Evolutionary conservation across 2,329 filamentous ascomycete genomes (phyloP).

Genomic region (Xenoacremonium recifei): DNA sequence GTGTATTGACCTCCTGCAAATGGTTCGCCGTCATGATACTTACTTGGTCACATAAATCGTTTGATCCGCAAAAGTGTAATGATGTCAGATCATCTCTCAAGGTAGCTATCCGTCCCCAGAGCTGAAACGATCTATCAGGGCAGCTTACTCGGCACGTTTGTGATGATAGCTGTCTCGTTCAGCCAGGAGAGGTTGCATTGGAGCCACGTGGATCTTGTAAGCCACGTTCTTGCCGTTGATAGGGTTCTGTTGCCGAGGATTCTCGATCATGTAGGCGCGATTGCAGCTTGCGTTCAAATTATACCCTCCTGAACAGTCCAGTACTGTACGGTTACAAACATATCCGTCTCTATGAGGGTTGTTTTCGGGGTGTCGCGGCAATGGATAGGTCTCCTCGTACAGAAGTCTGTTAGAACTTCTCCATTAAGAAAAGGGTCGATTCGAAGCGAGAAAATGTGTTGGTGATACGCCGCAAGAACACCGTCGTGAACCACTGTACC

Average conservation of each 20-base stretch:
- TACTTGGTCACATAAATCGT: conserved; percentile 10
- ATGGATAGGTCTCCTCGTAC: conserved; percentile 30
- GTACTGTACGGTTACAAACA: too few species aligned
- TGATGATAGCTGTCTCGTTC: conserved; percentile 4
- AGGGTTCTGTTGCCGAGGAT: conserved; percentile 4
- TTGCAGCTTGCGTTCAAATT: conserved; percentile 7
- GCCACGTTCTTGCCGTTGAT: conserved; percentile 3
- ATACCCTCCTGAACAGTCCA: too few species aligned
- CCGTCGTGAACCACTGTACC: conserved; percentile 9
- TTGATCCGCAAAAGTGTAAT: conserved; percentile 13
- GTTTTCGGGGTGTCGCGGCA: conserved; percentile 5
- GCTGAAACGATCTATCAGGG: too few species aligned
- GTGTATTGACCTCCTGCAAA: conserved; percentile 56
- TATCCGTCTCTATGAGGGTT: conserved; percentile 10
- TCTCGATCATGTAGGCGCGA: conserved; percentile 7
- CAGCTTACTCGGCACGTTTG: conserved; percentile 6
- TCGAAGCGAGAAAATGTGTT: conserved; percentile 72
- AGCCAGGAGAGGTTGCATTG: conserved; percentile 4
- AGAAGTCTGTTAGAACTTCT: too few species aligned
- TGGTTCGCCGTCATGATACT: conserved; percentile 56
- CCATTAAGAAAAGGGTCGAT: conserved; percentile 52
- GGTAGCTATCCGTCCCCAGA: too few species aligned
- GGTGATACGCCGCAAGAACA: conserved; percentile 49
- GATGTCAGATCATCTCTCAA: too few species aligned
- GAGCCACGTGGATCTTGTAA: conserved; percentile 8